Base-by-base conservation (phyloP, 2,329 filamentous ascomycete species). In the Xylariaceae sp. region DNA sequence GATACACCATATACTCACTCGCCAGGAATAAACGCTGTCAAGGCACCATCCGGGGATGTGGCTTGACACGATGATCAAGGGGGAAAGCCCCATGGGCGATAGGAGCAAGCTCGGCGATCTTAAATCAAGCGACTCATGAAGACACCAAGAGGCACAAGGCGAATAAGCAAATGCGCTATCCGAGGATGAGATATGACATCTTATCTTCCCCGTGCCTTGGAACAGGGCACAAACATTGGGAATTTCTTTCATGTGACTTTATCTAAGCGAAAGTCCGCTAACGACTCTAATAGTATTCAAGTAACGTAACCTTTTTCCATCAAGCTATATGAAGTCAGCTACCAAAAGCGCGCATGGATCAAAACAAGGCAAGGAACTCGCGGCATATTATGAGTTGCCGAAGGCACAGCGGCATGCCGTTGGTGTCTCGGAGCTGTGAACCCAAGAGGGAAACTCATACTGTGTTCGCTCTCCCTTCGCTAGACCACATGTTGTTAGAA, bases 341-440 rank as follows among this genome's bases (percentile, higher is more conserved):
- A 9, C 40, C 36, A 24, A 45, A 26, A 34, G 28, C 41, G 28
- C 31, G n/a, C 23, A 6, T 33, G 7, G 33, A 9, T 34, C 9
- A n/a, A 29, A 43, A 16, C n/a, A 14, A 44, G 19, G 14, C 23
- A 23, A 33, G 26, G 26, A 49, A 50, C 48, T 26, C 34, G 17
- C 7, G 21, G 4, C 36, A 21, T 26, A 21, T n/a, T 41, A 34
- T 40, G 19, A 29, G 8, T 29, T 26, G 21, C 17, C 21, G 29
- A 50, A 41, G 26, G 37, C 40, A 28, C 47, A 26, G 51, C 48
- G 31, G 26, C 51, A 31, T 48, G 37, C 33, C 28, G 43, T 36
- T 48, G 21, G 6, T 62, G 59, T 59, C 56, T 53, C 56, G 56
- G 59, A 48, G 56, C 33, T 50, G 12, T 14, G 31, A 16, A n/a